Percentiles rank a stretch among this genome's conserved stretches.
Conservation (phyloP, 805 yeast species). For the Jamesozyma gamospora region DNA sequence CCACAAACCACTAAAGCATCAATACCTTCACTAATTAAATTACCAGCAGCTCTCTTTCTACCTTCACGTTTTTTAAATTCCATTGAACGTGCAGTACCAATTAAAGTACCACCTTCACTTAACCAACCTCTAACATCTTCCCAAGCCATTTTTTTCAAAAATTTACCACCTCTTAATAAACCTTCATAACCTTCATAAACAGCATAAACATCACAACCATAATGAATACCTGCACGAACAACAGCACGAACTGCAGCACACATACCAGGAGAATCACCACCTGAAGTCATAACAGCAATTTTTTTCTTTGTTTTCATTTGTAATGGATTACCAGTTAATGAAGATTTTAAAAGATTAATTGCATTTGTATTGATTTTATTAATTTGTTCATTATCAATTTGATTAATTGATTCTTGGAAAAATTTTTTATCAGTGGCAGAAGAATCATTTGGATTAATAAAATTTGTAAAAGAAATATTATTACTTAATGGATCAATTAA, state of each 20-base stretch:
- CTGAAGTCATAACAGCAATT: constrained; percentile 95
- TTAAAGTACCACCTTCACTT: constrained; percentile 86
- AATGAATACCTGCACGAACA: constrained; percentile 80
- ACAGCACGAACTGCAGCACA: constrained; percentile 93
- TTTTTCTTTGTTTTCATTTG: constrained; percentile 23
- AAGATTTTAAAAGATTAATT: constrained; percentile 10
- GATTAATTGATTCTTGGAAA: constrained; percentile 11
- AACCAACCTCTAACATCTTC: constrained; percentile 92
- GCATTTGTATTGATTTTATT: constrained; percentile 10
- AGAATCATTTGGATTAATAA: constrained; percentile 32
- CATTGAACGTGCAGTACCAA: constrained; percentile 91
- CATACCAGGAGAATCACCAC: constrained; percentile 99
- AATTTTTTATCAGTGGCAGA: constrained; percentile 19
- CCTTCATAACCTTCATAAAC: constrained; percentile 95
- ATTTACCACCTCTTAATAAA: constrained; percentile 74
- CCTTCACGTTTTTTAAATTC: constrained; percentile 82
- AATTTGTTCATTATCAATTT: constrained; percentile 9
- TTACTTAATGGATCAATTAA: constrained; percentile 57
- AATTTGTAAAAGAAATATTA: constrained; percentile 44
- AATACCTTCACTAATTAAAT: constrained; percentile 78
- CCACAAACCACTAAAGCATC: constrained; percentile 95
- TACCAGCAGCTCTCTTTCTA: constrained; percentile 70
- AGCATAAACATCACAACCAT: constrained; percentile 85
- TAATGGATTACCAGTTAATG: constrained; percentile 9
- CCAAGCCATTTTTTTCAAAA: constrained; percentile 76